Conservation (phyloP, 1,139 yeast genomes). For the Suhomyces choctaworum region DNA sequence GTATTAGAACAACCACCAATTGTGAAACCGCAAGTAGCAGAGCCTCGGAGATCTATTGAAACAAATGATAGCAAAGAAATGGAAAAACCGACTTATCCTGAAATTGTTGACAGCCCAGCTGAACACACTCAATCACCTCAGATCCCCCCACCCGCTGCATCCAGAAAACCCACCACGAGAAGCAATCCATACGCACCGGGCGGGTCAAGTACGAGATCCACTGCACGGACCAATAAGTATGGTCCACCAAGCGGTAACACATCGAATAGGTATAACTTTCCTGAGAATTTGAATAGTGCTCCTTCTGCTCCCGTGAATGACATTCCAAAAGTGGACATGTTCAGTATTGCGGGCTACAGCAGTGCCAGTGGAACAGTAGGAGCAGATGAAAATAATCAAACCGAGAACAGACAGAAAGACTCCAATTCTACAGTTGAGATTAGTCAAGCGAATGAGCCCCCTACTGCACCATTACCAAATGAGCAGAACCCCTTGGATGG, state of each 20-base stretch:
- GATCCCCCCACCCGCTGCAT: slow-evolving; percentile 16
- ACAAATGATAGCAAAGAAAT: slow-evolving; percentile 3
- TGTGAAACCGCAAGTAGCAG: background rate
- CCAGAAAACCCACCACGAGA: slow-evolving; percentile 14
- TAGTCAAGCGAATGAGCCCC: background rate
- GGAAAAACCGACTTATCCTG: background rate
- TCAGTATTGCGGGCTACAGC: slow-evolving; percentile 25
- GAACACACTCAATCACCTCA: background rate
- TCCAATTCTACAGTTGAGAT: slow-evolving; percentile 1
- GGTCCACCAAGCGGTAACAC: slow-evolving; percentile 27
- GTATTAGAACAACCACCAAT: slow-evolving; percentile 3
- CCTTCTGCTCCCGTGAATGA: background rate
- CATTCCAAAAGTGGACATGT: slow-evolving; percentile 49
- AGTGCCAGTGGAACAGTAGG: slow-evolving; percentile 3
- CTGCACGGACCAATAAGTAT: slow-evolving; percentile 25
- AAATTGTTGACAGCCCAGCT: background rate
- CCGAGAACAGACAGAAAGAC: slow-evolving; percentile 13
- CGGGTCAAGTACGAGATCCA: slow-evolving; percentile 9
- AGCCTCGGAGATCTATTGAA: no score
- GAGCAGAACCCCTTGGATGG: background rate
- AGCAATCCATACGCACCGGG: slow-evolving; percentile 48
- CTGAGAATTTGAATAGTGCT: slow-evolving; percentile 9
- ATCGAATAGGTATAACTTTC: slow-evolving; percentile 18
- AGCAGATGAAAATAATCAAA: slow-evolving; percentile 7
- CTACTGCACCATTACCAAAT: background rate